Conservation (phyloP, 225 moss, liverwort and hornwort species). For the Pseudoscleropodium purum region DNA sequence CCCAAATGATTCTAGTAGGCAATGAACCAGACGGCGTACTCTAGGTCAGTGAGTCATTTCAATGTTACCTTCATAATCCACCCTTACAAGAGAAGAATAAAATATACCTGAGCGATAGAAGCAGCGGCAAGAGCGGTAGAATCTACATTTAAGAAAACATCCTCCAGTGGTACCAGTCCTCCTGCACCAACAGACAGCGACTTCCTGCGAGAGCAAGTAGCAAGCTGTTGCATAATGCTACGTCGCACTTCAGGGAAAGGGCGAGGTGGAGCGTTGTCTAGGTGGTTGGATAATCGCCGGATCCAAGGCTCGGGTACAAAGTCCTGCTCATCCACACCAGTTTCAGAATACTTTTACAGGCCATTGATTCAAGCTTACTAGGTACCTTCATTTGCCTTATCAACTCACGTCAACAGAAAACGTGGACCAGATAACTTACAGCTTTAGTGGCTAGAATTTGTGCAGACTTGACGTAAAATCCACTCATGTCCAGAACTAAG, state of each 20-base stretch:
- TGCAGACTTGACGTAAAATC: slow-evolving; percentile 99
- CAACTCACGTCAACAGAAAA: neutral
- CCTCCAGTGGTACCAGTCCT: slow-evolving; percentile 66
- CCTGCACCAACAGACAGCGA: slow-evolving; percentile 31
- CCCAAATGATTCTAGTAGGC: neutral
- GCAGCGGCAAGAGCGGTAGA: slow-evolving; percentile 80
- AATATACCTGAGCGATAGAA: slow-evolving; percentile 86
- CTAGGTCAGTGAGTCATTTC: neutral
- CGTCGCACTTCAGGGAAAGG: slow-evolving; percentile 73
- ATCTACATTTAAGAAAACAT: slow-evolving; percentile 65
- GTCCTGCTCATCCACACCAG: slow-evolving; percentile 49
- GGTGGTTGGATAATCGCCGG: slow-evolving; percentile 68
- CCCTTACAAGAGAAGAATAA: neutral
- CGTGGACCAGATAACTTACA: slow-evolving; percentile 45
- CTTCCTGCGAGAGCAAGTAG: slow-evolving; percentile 42
- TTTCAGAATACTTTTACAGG: neutral
- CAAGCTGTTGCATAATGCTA: slow-evolving; percentile 76
- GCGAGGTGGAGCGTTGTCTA: slow-evolving; percentile 93
- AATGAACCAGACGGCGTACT: neutral
- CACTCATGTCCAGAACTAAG: slow-evolving; percentile 98
- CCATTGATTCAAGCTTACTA: neutral
- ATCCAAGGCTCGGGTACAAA: slow-evolving; percentile 98
- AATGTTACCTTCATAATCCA: neutral
- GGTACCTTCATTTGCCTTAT: neutral
- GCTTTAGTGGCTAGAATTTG: slow-evolving; percentile 98